Conservation (phyloP, 352 stramenopile genomes). For the Thalassiosira sp. region DNA sequence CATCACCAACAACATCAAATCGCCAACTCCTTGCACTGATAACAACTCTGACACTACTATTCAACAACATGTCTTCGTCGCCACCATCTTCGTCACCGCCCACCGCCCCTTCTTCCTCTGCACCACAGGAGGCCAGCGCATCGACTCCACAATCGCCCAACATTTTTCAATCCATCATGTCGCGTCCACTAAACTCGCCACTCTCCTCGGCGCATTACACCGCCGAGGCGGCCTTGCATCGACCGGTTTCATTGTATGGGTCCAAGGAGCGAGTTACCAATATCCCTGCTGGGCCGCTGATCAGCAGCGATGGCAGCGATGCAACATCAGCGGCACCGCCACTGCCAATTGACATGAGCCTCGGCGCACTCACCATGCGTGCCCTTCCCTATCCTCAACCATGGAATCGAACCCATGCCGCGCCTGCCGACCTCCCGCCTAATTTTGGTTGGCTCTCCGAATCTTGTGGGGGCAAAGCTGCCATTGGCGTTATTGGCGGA, state of each 20-base stretch:
- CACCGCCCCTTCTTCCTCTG: neutral
- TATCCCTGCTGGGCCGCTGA: constrained; percentile 10
- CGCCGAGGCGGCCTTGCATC: constrained; percentile 60
- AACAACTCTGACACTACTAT: too few relatives aligned
- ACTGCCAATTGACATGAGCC: neutral
- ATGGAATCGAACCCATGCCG: constrained; percentile 51
- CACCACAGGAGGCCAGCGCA: neutral
- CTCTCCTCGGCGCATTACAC: constrained; percentile 62
- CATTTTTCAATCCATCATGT: constrained; percentile 65
- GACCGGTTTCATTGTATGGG: constrained; percentile 45
- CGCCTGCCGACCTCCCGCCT: constrained; percentile 59
- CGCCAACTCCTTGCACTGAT: too few relatives aligned
- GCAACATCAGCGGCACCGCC: neutral
- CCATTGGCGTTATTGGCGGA: constrained; percentile 81
- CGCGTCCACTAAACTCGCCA: constrained; percentile 30
- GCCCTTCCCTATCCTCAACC: constrained; percentile 70
- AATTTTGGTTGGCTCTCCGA: constrained; percentile 80
- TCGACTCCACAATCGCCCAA: neutral
- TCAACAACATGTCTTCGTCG: neutral
- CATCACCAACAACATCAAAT: too few relatives aligned
- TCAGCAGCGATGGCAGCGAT: neutral
- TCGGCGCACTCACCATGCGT: constrained; percentile 35
- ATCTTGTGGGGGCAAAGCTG: constrained; percentile 78
- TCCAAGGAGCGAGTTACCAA: constrained; percentile 15
- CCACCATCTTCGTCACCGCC: constrained; percentile 2